phyloP scores from a whole-genome alignment of 2,329 filamentous ascomycete species.

The Shiraia bambusicola region DNA sequence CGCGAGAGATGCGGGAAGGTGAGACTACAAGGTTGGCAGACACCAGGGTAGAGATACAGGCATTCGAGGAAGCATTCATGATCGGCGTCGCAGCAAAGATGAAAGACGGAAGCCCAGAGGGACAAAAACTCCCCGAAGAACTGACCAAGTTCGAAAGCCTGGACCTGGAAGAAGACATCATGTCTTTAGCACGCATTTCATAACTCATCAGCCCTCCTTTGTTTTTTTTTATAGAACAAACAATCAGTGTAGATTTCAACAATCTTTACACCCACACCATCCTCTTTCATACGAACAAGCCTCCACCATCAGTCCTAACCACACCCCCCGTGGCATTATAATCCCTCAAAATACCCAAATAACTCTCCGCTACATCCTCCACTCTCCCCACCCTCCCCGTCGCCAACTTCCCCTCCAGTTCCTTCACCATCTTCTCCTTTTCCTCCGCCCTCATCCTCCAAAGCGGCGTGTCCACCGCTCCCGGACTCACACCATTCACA shows the following conservation, averaged over 20 bases:
- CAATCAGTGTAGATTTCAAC: too few relatives aligned
- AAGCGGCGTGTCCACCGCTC: slow-evolving; percentile 50
- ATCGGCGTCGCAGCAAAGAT: slow-evolving; percentile 55
- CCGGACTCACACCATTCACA: slow-evolving; percentile 64
- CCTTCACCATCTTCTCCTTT: slow-evolving; percentile 24
- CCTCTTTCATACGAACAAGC: slow-evolving; percentile 17
- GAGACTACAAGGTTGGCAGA: slow-evolving; percentile 45
- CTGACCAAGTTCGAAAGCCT: too few relatives aligned
- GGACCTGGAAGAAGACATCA: too few relatives aligned
- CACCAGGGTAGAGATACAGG: slow-evolving; percentile 59
- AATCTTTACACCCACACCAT: too few relatives aligned
- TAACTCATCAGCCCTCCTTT: too few relatives aligned
- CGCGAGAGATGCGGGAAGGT: slow-evolving; percentile 2
- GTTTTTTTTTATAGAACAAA: too few relatives aligned
- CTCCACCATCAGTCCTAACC: slow-evolving; percentile 48
- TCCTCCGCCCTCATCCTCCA: slow-evolving; percentile 41
- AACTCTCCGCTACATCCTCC: slow-evolving; percentile 47
- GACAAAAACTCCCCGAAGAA: too few relatives aligned
- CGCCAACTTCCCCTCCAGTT: slow-evolving; percentile 21
- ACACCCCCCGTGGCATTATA: slow-evolving; percentile 49
- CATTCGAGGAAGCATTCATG: slow-evolving; percentile 61
- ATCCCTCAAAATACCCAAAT: slow-evolving; percentile 53
- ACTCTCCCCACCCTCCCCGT: slow-evolving; percentile 30
- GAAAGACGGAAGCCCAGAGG: not conserved
- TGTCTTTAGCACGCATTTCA: too few relatives aligned